A percentile compares a stretch with the other conserved stretches of the same genome.
These are phyloP conservation scores for Melastoma malabathricum DNA, from an alignment of 345 rosid species.

Conservation along the genomic window DNA sequence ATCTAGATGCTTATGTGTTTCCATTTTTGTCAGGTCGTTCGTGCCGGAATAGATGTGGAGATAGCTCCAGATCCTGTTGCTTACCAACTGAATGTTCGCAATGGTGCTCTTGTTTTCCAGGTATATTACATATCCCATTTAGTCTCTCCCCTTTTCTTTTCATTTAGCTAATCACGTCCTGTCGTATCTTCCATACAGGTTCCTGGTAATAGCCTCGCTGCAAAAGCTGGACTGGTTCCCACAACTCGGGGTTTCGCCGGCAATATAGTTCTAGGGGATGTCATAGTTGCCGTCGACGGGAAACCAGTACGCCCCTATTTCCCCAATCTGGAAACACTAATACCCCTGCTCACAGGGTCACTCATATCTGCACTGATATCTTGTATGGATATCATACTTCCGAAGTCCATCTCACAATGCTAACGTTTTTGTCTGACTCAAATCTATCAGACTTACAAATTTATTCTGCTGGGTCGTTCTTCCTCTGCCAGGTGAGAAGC, in stretches of 20 bases:
- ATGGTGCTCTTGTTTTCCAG: constrained; percentile 81
- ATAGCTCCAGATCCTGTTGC: constrained; percentile 80
- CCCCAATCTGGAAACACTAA: neutral
- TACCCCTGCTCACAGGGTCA: neutral
- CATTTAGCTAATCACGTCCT: neutral
- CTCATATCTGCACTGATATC: neutral
- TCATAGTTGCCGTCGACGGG: constrained; percentile 60
- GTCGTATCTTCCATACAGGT: constrained; percentile 27
- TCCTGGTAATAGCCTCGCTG: constrained; percentile 56
- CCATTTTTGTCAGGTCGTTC: constrained; percentile 39
- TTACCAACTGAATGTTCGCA: constrained; percentile 83
- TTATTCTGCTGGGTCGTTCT: too few species aligned
- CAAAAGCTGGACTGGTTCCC: constrained; percentile 62
- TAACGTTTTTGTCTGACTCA: too few species aligned
- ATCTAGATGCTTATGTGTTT: neutral
- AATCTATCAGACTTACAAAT: too few species aligned
- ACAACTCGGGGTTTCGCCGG: constrained; percentile 85
- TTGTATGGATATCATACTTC: too few species aligned
- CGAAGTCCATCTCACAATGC: too few species aligned
- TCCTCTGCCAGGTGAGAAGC: constrained; percentile 51
- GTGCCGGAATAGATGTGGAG: constrained; percentile 75
- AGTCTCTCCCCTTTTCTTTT: neutral
- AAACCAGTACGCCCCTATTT: constrained; percentile 31
- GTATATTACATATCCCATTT: constrained; percentile 15
- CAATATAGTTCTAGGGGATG: constrained; percentile 71